Evolutionary conservation across 2,329 filamentous ascomycete genomes (phyloP), one percentile per base, ranked within the genome.

Genomic region (Leptosphaerulina australis): DNA sequence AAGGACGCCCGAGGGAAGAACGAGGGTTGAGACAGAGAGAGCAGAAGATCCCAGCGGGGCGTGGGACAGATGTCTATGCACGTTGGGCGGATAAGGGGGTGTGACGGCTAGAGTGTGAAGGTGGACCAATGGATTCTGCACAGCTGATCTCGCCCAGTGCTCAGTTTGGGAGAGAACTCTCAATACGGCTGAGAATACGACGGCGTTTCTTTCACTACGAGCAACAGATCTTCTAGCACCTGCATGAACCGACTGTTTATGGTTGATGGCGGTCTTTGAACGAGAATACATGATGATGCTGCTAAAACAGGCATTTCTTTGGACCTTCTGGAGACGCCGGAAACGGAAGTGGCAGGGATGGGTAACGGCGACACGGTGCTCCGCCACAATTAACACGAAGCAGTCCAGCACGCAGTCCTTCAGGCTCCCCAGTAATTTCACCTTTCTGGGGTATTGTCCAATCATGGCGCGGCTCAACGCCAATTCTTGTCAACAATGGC

Each of bases 51-150:
- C 50, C 63, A 59, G 60, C 44, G 61, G 54, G 48, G 39, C 35
- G 55, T 44, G 53, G 49, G 50, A n/a, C 41, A 36, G 41, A 43
- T 54, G 60, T 58, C 58, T 55, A 61, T 62, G 58, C 56, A 47
- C 55, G 31, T 51, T 41, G 38, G 43, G 41, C 45, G 45, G 47
- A 56, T 58, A 67, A 57, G 67, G 66, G 68, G 66, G 64, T 58
- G 56, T 59, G 62, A 66, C 64, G 56, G 45, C 49, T 46, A 24
- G 53, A 55, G 66, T 66, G 56, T 50, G 51, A 62, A 57, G 41
- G 44, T 51, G 44, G 48, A 43, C 56, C 58, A 53, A 38, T 41
- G 25, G 35, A 21, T 39, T 35, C 26, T 43, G 44, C 50, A 44
- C 50, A 38, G 49, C 43, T 53, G 45, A 40, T 56, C 49, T 54